Evolutionary conservation across 495 filamentous ascomycete genomes (phyloP), one percentile per base, ranked within the genome.

Genomic region (Neurospora discreta): DNA sequence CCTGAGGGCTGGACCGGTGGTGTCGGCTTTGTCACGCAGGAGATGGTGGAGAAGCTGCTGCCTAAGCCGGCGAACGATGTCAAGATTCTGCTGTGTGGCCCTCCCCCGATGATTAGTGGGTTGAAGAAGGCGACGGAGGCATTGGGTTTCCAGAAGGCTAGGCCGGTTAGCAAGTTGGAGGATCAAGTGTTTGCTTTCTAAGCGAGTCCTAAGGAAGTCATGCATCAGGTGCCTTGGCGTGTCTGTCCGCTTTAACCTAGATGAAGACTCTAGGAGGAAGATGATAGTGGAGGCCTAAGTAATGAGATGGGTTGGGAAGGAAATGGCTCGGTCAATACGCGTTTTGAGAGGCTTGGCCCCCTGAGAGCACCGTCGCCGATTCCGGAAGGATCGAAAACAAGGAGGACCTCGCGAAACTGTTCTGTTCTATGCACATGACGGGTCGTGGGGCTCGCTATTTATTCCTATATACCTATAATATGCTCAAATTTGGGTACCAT

Each of bases 181-280:
- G 95, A 99, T 81, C 95, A 98, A 82, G 93, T 99, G 76, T 99
- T 99, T 86, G 95, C 93, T 81, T 98, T 99, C 86, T 97, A 93
- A 39, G 33, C 33, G 33, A 36, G 33, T 36, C 33, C 1, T 5
- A 36, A 36, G 33, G 0, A 36, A 36, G 33, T 36, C 33, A 11
- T 39, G 39, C 39, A 39, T 39, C 9, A 9, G 9, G 11, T 39
- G 23, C 0, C 8, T 38, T 38, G 13, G 4, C 52, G 20, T 36
- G 39, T 20, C 7, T 20, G 16, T 70, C 39, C 58, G 23, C 3
- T 11, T 8, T 1, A 6, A 13, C 15, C 5, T 60, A 33, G 26
- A 33, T 23, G 20, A 60, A 13, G 26, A 23, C 33, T 36, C 33
- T 36, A 36, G 33, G 33, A 36, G 33, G 43, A 46, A 46, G 6